Conservation (phyloP, 108 stramenopile species). For the Fistulifera solaris region DNA sequence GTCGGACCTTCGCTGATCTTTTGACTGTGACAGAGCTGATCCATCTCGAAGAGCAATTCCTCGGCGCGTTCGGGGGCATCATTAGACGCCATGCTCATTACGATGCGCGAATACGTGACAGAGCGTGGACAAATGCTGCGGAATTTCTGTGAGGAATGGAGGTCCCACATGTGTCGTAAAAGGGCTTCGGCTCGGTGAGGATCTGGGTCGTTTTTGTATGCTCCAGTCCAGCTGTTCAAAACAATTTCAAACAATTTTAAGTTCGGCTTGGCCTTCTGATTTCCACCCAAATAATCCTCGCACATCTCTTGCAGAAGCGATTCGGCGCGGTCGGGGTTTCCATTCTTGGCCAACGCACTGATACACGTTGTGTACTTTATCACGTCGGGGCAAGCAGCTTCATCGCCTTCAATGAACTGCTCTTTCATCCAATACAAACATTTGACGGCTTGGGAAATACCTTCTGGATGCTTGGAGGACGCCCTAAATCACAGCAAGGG, state of each 20-base stretch:
- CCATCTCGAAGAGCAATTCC: slow-evolving; percentile 5
- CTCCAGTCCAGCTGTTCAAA: slow-evolving; percentile 1
- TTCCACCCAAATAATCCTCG: slow-evolving; percentile 1
- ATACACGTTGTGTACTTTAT: slow-evolving; percentile 13
- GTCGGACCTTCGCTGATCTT: background rate
- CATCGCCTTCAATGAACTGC: background rate
- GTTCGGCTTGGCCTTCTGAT: slow-evolving; percentile 4
- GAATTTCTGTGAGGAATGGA: background rate
- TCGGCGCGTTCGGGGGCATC: slow-evolving; percentile 5
- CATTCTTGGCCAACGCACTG: background rate
- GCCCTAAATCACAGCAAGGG: background rate
- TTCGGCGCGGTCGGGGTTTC: background rate
- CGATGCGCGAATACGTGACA: background rate
- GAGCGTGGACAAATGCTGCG: background rate
- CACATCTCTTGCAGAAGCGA: slow-evolving; percentile 4
- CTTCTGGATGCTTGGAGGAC: slow-evolving; percentile 1
- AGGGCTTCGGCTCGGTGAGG: background rate
- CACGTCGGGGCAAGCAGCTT: slow-evolving; percentile 5
- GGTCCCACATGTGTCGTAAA: slow-evolving; percentile 6
- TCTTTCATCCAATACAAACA: slow-evolving; percentile 8
- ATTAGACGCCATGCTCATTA: background rate
- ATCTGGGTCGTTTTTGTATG: background rate
- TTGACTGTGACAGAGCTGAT: background rate
- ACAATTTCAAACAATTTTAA: slow-evolving; percentile 2
- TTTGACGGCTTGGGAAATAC: background rate